A percentile compares a stretch with the other conserved stretches of the same genome.
Conservation (phyloP, 345 rosid genomes). For the Streptanthus diversifolius region DNA sequence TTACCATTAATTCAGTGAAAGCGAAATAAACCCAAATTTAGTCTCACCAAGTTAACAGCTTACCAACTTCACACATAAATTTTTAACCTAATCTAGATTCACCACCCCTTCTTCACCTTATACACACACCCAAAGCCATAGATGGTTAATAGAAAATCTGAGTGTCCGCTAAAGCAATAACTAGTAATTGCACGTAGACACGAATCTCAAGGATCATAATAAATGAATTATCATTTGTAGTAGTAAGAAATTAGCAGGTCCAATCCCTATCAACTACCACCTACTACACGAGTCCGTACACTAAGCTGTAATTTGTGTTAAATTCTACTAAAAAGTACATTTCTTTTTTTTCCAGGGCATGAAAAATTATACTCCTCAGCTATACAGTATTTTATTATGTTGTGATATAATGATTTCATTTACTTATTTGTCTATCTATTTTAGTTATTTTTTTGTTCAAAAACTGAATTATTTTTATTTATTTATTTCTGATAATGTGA, state of each 20-base stretch:
- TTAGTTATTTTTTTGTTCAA: not conserved
- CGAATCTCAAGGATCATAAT: not conserved
- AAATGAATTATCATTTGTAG: not conserved
- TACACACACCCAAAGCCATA: not conserved
- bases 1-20: conserved; percentile 36
- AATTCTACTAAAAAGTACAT: not conserved
- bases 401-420: not conserved
- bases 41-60: conserved; percentile 15
- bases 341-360: not conserved
- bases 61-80: conserved; percentile 2
- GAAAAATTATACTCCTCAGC: too few relatives aligned
- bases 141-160: not conserved
- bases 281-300: conserved; percentile 15
- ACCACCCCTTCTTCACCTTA: not conserved
- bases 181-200: not conserved
- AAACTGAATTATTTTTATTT: too few relatives aligned
- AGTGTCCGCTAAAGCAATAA: not conserved
- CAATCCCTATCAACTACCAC: conserved; percentile 7
- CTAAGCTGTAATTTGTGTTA: conserved; percentile 6
- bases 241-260: not conserved
- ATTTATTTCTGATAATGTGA: conserved; percentile 21
- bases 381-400: not conserved
- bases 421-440: not conserved
- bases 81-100: conserved; percentile 8
- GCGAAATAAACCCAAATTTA: conserved; percentile 30